phyloP scores from a whole-genome alignment of 108 stramenopile genomes.

The Skeletonema potamos region DNA sequence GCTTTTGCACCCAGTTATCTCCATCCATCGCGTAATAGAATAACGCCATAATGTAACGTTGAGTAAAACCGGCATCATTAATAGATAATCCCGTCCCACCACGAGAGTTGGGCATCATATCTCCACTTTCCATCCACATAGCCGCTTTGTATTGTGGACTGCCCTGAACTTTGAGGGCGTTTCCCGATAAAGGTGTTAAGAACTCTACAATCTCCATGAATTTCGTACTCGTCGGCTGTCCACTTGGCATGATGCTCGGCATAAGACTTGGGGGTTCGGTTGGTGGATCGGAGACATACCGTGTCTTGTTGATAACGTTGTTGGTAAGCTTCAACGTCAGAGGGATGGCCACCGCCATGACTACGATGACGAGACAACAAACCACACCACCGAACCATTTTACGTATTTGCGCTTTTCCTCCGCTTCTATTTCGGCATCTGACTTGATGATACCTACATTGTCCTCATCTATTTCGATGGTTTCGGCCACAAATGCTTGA shows the following conservation, averaged over 20 bases:
- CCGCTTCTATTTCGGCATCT: constrained; percentile 36
- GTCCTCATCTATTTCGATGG: constrained; percentile 28
- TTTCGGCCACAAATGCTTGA: constrained; percentile 36
- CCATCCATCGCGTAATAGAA: constrained; percentile 60
- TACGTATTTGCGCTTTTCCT: constrained; percentile 29
- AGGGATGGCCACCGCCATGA: constrained; percentile 22
- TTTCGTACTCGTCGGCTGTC: constrained; percentile 14
- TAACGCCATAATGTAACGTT: constrained; percentile 49
- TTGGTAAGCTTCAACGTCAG: constrained; percentile 26
- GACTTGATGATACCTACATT: constrained; percentile 32
- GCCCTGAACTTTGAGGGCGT: constrained; percentile 11
- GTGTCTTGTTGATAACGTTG: constrained; percentile 1
- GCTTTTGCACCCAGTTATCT: constrained; percentile 15
- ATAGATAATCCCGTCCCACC: constrained; percentile 3
- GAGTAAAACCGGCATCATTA: constrained; percentile 39
- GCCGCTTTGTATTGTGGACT: constrained; percentile 47
- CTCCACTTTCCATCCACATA: constrained; percentile 42
- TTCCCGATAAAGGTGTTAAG: constrained; percentile 17
- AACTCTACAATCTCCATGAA: constrained; percentile 19
- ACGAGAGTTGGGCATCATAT: constrained; percentile 7
- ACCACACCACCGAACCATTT: constrained; percentile 12
- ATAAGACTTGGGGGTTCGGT: constrained; percentile 22
- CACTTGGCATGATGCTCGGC: constrained; percentile 12
- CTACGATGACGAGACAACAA: constrained; percentile 4
- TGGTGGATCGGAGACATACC: constrained; percentile 13